A percentile compares a stretch with the other conserved stretches of the same genome.
These are phyloP conservation scores for Mycena chlorophos DNA, from an alignment of 768 basidiomycete genomes.

Conservation along the genomic window DNA sequence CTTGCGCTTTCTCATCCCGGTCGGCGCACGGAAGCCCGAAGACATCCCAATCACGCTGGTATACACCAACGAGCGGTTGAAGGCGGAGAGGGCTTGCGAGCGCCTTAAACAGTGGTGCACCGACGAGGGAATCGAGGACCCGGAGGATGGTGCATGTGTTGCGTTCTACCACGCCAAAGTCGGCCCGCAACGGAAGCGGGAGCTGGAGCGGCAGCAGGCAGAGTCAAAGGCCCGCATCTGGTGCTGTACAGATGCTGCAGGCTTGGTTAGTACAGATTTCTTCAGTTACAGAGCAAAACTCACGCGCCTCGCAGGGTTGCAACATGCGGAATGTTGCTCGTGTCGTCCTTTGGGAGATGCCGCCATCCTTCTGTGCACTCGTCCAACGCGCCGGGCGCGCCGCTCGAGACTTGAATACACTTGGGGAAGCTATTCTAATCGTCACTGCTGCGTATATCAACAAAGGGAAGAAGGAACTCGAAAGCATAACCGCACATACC, in stretches of 20 bases:
- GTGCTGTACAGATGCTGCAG: slow-evolving; percentile 27
- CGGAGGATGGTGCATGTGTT: slow-evolving; percentile 3
- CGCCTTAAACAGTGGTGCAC: slow-evolving; percentile 17
- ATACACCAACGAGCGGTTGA: slow-evolving; percentile 23
- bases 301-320: slow-evolving; percentile 9
- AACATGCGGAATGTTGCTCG: slow-evolving; percentile 19
- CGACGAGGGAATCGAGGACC: slow-evolving; percentile 16
- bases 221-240: slow-evolving; percentile 22
- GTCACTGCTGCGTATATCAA: slow-evolving; percentile 5
- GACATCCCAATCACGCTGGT: slow-evolving; percentile 24
- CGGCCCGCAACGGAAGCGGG: slow-evolving; percentile 22
- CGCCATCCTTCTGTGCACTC: slow-evolving; percentile 24
- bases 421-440: slow-evolving; percentile 20
- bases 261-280: slow-evolving; percentile 27
- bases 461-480: slow-evolving; percentile 1
- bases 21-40: slow-evolving; percentile 1
- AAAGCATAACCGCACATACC: neutral
- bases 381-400: slow-evolving; percentile 24
- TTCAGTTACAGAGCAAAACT: neutral
- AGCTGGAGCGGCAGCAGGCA: slow-evolving; percentile 14
- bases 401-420: slow-evolving; percentile 13
- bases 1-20: slow-evolving; percentile 27
- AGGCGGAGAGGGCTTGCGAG: slow-evolving; percentile 19
- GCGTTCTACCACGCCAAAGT: slow-evolving; percentile 28
- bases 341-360: slow-evolving; percentile 23